These are phyloP conservation scores for Colletotrichum tropicale DNA, from an alignment of 2,329 filamentous ascomycete species.

Conservation along the genomic window DNA sequence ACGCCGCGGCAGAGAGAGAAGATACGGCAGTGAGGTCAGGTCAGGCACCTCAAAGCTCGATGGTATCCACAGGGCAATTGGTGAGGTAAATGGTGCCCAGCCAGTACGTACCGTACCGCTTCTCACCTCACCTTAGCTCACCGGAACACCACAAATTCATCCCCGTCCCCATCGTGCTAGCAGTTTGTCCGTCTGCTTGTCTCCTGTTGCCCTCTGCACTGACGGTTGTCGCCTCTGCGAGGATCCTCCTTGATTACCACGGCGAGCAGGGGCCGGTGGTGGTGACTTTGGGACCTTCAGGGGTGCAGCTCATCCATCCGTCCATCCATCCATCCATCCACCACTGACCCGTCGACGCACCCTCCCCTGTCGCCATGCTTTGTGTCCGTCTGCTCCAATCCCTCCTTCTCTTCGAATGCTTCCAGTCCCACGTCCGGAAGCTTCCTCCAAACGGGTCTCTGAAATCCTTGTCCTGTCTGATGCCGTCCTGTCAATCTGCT, in stretches of 20 bases:
- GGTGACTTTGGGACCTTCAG: background rate
- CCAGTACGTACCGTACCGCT: background rate
- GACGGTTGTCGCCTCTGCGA: background rate
- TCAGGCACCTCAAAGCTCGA: background rate
- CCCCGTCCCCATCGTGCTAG: background rate
- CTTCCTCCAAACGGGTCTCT: background rate
- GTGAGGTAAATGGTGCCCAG: background rate
- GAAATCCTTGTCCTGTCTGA: background rate
- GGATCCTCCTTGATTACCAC: conserved; percentile 8
- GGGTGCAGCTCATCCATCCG: background rate
- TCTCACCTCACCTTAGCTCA: conserved; percentile 13
- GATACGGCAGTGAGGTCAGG: background rate
- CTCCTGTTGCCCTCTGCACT: conserved; percentile 1
- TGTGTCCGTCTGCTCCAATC: background rate
- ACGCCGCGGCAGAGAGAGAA: background rate
- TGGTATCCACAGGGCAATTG: background rate
- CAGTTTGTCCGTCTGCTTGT: background rate
- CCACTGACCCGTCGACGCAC: background rate
- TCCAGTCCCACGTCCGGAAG: background rate
- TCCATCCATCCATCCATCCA: background rate
- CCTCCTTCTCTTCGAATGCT: background rate
- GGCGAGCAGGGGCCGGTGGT: background rate
- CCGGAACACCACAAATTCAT: conserved; percentile 9
- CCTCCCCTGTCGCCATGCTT: conserved; percentile 8
- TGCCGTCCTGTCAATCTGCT: conserved; percentile 14